Base-by-base conservation (phyloP, 352 stramenopile genomes). In the Phytophthora nicotianae region DNA sequence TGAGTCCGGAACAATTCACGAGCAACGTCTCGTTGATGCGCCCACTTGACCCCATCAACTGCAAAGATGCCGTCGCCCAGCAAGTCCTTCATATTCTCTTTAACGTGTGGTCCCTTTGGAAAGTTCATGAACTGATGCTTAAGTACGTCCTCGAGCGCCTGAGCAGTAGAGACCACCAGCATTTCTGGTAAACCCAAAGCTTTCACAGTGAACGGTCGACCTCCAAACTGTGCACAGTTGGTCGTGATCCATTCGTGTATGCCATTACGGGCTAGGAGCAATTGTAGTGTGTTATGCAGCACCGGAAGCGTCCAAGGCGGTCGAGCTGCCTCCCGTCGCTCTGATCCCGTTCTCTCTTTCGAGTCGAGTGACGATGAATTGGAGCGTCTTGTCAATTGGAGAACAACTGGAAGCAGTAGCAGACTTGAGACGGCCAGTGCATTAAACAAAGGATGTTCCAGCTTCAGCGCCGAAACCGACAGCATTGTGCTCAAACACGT, bases 1-100 rank as follows among this genome's bases (percentile, higher is more conserved):
- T 69, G 64, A 43, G 59, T 79, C 11, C 77, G 88, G 47, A 96
- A 95, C 19, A 97, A 83, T 26, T 90, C 83, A 21, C 78, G 92
- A 48, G 88, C 81, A 2, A 72, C 79, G 64, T 94, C 92, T 42
- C 87, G 81, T 50, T 96, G 83, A 23, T 86, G 66, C 11, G 74
- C 64, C 87, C 86, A 96, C 23, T 57, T 60, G 19, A 72, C 54
- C 8, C 78, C 80, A 50, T 96, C 85, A 9, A 73, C 64, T 8
- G 62, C 62, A 47, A 96, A 90, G 54, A 96, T 89, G 47, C 85
- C 87, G 17, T 80, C 50, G 47, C 86, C 82, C 2, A 95, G 60
- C 16, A 95, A 37, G 21, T 91, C 77, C 8, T 51, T 38, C 47
- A 89, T 42, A 27, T 68, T 71, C 20, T 74, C 64, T 19, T 49